Conservation (phyloP, 1,284 basidiomycete genomes). For the Fomes fomentarius region DNA sequence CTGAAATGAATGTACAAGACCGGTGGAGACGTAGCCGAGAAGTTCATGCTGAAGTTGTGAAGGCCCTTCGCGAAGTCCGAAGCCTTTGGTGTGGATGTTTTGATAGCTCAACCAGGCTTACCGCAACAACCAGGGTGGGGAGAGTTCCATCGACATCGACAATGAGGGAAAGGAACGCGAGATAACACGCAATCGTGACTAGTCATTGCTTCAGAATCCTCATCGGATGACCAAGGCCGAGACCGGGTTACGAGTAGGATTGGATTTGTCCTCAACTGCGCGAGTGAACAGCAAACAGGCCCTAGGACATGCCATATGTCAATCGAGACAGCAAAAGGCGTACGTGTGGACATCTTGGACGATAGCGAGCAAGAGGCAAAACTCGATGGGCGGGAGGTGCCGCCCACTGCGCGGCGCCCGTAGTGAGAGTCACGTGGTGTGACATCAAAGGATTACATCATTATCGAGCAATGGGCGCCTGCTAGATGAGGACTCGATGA, state of each 20-base stretch:
- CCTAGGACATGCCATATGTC: no score
- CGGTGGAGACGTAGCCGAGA: no score
- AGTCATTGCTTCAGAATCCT: constrained; percentile 17
- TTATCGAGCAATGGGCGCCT: constrained; percentile 11
- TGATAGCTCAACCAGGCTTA: no score
- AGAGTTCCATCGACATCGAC: not conserved
- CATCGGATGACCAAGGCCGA: not conserved
- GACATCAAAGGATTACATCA: constrained; percentile 25
- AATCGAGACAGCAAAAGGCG: no score
- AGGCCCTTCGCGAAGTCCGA: no score
- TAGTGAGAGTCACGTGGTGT: constrained; percentile 10
- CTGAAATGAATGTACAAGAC: no score
- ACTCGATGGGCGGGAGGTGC: constrained; percentile 6
- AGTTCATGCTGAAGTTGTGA: no score
- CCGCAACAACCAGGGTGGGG: no score
- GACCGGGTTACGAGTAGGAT: not conserved
- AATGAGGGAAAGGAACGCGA: constrained; percentile 2
- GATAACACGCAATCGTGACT: constrained; percentile 25
- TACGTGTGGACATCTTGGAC: not conserved
- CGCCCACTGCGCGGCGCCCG: constrained; percentile 4
- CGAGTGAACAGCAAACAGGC: no score
- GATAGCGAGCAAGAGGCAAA: constrained; percentile 11
- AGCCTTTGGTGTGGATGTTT: no score
- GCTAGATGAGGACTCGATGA: constrained; percentile 10
- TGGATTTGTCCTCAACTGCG: no score